Conservation (phyloP, 805 yeast species). For the Yarrowia yakushimensis region DNA sequence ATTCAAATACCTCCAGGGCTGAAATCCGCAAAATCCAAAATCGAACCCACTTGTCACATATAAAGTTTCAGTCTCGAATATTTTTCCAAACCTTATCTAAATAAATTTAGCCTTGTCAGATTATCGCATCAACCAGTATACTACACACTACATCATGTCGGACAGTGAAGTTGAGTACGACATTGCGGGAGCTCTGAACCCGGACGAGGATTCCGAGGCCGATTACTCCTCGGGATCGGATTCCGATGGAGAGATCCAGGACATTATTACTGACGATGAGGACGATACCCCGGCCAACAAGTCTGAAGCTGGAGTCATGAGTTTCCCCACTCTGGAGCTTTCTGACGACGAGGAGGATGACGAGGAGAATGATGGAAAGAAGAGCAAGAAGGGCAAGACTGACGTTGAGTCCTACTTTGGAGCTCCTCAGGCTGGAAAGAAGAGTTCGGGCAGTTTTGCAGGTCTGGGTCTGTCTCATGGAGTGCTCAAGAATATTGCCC, state of each 20-base stretch:
- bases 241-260: slow-evolving; percentile 36
- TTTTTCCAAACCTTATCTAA: slow-evolving; percentile 8
- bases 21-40: too few species aligned
- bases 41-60: too few species aligned
- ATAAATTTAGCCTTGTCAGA: neutral
- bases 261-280: slow-evolving; percentile 46
- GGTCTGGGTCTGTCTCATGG: slow-evolving; percentile 82
- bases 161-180: slow-evolving; percentile 34
- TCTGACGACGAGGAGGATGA: slow-evolving; percentile 41
- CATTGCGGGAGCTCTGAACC: slow-evolving; percentile 31
- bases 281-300: slow-evolving; percentile 36
- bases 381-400: neutral
- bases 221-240: slow-evolving; percentile 28
- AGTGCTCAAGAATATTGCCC: slow-evolving; percentile 63
- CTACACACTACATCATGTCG: slow-evolving; percentile 23
- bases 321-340: slow-evolving; percentile 45
- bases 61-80: too few species aligned
- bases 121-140: neutral
- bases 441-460: slow-evolving; percentile 67
- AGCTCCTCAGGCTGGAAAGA: slow-evolving; percentile 33
- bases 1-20: too few species aligned
- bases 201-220: slow-evolving; percentile 25
- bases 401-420: slow-evolving; percentile 27
- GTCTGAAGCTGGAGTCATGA: neutral
- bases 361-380: slow-evolving; percentile 31